Percentiles rank a stretch among this genome's conserved stretches.
These are phyloP conservation scores for Gnomoniopsis smithogilvyi DNA, from an alignment of 2,329 filamentous ascomycete species.

Conservation along the genomic window DNA sequence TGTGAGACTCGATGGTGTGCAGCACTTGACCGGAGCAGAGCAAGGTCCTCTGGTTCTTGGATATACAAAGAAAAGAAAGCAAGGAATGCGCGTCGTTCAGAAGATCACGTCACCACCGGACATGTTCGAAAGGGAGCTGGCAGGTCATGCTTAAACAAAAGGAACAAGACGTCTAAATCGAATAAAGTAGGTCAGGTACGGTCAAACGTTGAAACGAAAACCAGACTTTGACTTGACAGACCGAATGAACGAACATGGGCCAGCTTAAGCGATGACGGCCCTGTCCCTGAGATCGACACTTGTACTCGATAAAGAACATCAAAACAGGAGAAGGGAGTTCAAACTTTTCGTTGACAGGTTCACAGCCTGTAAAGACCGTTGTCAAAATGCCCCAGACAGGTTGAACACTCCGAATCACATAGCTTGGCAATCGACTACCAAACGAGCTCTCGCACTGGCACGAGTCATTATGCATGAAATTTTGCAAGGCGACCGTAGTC, in stretches of 20 bases:
- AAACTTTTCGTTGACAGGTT: not conserved
- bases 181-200: not conserved
- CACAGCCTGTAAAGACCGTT: not conserved
- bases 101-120: conserved; percentile 1
- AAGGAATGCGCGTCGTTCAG: not conserved
- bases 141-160: not conserved
- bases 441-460: conserved; percentile 5
- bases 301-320: not conserved
- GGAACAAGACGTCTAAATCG: conserved; percentile 1
- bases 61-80: no score
- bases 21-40: not conserved
- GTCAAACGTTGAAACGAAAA: not conserved
- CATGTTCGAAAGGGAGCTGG: not conserved
- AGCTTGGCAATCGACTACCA: conserved; percentile 5
- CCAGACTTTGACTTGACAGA: not conserved
- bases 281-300: not conserved
- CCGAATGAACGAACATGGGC: not conserved
- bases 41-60: not conserved
- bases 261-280: not conserved
- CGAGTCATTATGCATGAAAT: conserved; percentile 6
- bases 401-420: not conserved
- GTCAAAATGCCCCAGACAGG: not conserved
- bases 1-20: not conserved
- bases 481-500: not conserved
- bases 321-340: not conserved